Conservation (phyloP, 352 stramenopile genomes). For the Phytophthora rubi region DNA sequence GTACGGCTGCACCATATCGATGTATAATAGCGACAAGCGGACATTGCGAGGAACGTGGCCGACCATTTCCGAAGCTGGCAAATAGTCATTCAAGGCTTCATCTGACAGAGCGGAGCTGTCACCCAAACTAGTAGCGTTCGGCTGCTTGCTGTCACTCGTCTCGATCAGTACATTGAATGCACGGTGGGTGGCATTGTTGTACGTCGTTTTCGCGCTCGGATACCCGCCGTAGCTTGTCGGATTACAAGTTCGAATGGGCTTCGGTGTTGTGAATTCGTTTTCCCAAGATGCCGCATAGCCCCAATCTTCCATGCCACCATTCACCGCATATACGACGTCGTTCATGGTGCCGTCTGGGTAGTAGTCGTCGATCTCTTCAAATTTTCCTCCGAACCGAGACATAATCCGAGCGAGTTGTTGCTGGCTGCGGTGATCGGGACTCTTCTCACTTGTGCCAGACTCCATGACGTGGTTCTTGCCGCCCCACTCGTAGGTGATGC, state of each 20-base stretch:
- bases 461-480: constrained; percentile 80
- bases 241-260: constrained; percentile 74
- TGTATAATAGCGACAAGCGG: constrained; percentile 89
- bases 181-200: constrained; percentile 91
- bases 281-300: constrained; percentile 91
- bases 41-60: constrained; percentile 95
- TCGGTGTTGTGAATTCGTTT: constrained; percentile 50
- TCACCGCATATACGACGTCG: constrained; percentile 94
- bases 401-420: constrained; percentile 61
- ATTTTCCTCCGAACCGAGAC: constrained; percentile 71
- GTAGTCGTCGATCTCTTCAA: constrained; percentile 58
- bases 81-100: constrained; percentile 50
- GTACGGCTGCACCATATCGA: constrained; percentile 95
- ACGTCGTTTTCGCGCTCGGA: constrained; percentile 78
- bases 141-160: constrained; percentile 90
- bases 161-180: constrained; percentile 96
- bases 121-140: constrained; percentile 70
- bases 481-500: constrained; percentile 97
- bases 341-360: constrained; percentile 91
- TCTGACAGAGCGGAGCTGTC: constrained; percentile 56
- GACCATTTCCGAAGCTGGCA: constrained; percentile 56
- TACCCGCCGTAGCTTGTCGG: constrained; percentile 91
- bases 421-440: constrained; percentile 63
- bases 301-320: constrained; percentile 97
- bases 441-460: constrained; percentile 49